Conservation (phyloP, 1,284 basidiomycete species). For the Lignosus rhinocerotis region DNA sequence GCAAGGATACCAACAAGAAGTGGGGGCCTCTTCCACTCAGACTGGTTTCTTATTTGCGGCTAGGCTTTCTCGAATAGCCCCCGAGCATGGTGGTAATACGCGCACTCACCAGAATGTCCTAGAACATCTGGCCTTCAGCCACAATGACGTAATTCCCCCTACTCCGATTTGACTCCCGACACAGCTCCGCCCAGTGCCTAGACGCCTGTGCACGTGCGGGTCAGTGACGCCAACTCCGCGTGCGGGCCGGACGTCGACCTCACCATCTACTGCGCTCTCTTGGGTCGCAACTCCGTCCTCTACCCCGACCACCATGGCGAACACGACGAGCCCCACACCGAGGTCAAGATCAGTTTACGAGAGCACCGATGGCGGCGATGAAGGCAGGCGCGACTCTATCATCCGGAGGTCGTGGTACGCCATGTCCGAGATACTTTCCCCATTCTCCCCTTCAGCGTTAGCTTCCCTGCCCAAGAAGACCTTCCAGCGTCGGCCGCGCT, state of each 20-base stretch:
- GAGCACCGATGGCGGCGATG: not conserved
- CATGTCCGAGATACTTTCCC: conserved; percentile 58
- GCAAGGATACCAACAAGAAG: not conserved
- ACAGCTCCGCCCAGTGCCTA: not conserved
- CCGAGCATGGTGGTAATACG: conserved; percentile 2
- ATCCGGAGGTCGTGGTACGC: conserved; percentile 55
- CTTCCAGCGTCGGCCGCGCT: conserved; percentile 49
- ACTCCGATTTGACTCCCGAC: conserved; percentile 14
- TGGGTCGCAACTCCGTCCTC: conserved; percentile 7
- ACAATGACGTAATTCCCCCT: conserved; percentile 24
- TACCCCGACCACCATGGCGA: conserved; percentile 15
- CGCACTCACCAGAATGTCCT: conserved; percentile 28
- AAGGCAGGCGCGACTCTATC: conserved; percentile 29
- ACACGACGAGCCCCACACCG: not conserved
- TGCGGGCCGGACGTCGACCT: conserved; percentile 16
- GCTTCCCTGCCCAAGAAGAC: conserved; percentile 62
- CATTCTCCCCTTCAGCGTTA: conserved; percentile 71
- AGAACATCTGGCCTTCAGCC: conserved; percentile 23
- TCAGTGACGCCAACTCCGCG: conserved; percentile 10
- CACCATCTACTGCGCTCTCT: conserved; percentile 8
- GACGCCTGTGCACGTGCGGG: conserved; percentile 14
- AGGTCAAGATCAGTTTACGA: not conserved
- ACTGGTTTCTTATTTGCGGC: too few species aligned
- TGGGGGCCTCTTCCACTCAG: not conserved
- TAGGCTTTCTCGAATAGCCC: conserved; percentile 17